phyloP scores from a whole-genome alignment of 257 asterid genomes.

The Plantago major region DNA sequence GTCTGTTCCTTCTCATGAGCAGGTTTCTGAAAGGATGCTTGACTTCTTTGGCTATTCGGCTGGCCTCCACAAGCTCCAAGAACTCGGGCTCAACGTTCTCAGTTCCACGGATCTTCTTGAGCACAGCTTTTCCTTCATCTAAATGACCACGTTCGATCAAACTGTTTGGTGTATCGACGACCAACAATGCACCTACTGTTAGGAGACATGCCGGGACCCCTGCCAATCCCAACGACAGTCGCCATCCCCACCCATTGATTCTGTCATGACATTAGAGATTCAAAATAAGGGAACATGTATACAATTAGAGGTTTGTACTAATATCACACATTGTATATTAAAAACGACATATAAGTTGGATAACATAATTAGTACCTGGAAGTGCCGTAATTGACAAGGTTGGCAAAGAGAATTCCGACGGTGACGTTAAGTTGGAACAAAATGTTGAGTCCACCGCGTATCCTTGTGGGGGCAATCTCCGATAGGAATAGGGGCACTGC shows the following conservation, averaged over 20 bases:
- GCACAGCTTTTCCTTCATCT: conserved; percentile 70
- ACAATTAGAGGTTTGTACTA: neutral
- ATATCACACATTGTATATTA: neutral
- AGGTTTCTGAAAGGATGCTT: conserved; percentile 86
- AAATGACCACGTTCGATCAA: conserved; percentile 70
- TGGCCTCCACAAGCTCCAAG: conserved; percentile 73
- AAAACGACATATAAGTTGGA: neutral
- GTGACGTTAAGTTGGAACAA: conserved; percentile 83
- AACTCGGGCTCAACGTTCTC: conserved; percentile 76
- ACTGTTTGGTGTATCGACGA: conserved; percentile 87
- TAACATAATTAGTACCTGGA: conserved; percentile 37
- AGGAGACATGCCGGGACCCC: conserved; percentile 77
- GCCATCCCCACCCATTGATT: conserved; percentile 83
- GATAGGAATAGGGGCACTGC: conserved; percentile 86
- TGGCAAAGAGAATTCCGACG: conserved; percentile 81
- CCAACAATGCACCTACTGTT: conserved; percentile 64
- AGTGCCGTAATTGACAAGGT: conserved; percentile 78
- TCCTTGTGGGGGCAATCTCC: conserved; percentile 91
- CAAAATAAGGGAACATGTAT: neutral
- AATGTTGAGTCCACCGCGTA: conserved; percentile 93
- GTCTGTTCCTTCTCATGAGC: conserved; percentile 69
- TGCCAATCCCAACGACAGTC: conserved; percentile 76
- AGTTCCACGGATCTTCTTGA: conserved; percentile 68
- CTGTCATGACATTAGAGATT: conserved; percentile 24
- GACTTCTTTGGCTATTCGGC: conserved; percentile 71